Percentiles rank a stretch among this genome's conserved stretches.
Evolutionary conservation across 1,284 basidiomycete species (phyloP).

Genomic region (Inonotus hispidus): DNA sequence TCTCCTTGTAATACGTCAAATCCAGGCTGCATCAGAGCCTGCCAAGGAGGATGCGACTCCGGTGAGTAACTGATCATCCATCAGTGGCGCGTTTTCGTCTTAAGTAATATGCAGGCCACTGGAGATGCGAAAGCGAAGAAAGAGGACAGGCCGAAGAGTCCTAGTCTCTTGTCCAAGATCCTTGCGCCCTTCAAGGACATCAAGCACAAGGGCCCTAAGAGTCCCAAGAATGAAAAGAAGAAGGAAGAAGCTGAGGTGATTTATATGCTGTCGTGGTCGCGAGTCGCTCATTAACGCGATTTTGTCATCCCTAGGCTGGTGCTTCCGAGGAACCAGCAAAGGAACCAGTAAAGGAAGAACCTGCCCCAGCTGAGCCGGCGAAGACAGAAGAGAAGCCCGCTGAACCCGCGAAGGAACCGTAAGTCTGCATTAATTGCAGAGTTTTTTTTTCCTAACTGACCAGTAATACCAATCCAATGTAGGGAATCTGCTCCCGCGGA

Average conservation of each 20-base stretch:
- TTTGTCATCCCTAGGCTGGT: conserved; percentile 17
- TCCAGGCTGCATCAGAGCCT: conserved; percentile 28
- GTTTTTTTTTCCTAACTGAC: conserved; percentile 11
- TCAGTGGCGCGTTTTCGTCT: conserved; percentile 9
- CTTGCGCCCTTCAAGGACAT: conserved; percentile 63
- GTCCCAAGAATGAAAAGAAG: conserved; percentile 39
- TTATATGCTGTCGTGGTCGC: conserved; percentile 25
- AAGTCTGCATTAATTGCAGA: conserved; percentile 25
- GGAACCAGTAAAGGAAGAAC: conserved; percentile 27
- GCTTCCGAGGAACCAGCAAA: conserved; percentile 26
- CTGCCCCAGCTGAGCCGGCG: conserved; percentile 29
- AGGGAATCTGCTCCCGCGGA: conserved; percentile 24
- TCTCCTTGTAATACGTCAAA: conserved; percentile 26
- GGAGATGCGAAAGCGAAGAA: conserved; percentile 40
- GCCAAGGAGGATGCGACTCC: conserved; percentile 51
- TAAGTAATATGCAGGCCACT: not conserved
- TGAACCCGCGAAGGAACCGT: conserved; percentile 57
- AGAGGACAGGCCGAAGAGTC: conserved; percentile 73
- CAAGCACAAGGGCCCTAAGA: conserved; percentile 47
- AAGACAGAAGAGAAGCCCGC: conserved; percentile 34
- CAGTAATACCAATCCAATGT: not conserved
- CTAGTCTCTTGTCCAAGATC: conserved; percentile 63
- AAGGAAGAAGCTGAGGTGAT: conserved; percentile 63
- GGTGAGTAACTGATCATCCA: conserved; percentile 36
- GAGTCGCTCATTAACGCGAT: conserved; percentile 8